phyloP scores from a whole-genome alignment of 2,329 filamentous ascomycete species.

The Aspergillus piperis region DNA sequence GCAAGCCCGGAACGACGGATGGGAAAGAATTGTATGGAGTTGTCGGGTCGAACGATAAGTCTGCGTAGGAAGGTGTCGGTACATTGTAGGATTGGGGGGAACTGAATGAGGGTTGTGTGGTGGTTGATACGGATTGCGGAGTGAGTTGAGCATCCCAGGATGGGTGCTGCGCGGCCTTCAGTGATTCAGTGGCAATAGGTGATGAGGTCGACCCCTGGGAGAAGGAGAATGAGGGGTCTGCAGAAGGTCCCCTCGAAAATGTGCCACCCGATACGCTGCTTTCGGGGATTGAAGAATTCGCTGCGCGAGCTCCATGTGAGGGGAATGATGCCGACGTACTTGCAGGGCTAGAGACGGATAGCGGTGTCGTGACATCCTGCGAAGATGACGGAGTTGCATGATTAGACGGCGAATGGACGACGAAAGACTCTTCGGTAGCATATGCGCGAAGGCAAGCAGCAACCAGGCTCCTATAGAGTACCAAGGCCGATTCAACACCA shows the following conservation, averaged over 20 bases:
- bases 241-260: slow-evolving; percentile 38
- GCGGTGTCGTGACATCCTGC: slow-evolving; percentile 42
- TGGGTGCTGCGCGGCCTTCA: slow-evolving; percentile 23
- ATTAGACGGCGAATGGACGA: slow-evolving; percentile 50
- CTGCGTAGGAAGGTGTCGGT: slow-evolving; percentile 25
- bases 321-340: slow-evolving; percentile 41
- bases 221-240: slow-evolving; percentile 32
- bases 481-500: slow-evolving; percentile 77
- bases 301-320: slow-evolving; percentile 34
- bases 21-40: slow-evolving; percentile 45
- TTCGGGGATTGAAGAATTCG: slow-evolving; percentile 31
- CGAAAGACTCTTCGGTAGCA: slow-evolving; percentile 60
- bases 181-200: slow-evolving; percentile 16
- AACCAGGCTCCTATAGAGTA: slow-evolving; percentile 84
- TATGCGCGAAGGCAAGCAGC: slow-evolving; percentile 87
- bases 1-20: slow-evolving; percentile 42
- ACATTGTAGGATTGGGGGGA: slow-evolving; percentile 22
- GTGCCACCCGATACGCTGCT: slow-evolving; percentile 31
- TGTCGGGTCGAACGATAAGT: slow-evolving; percentile 37
- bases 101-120: slow-evolving; percentile 23
- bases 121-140: slow-evolving; percentile 13
- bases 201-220: slow-evolving; percentile 20
- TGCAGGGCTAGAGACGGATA: slow-evolving; percentile 43
- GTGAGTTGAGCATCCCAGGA: slow-evolving; percentile 21
- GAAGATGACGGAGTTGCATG: slow-evolving; percentile 44